These are phyloP conservation scores for Elaphomyces granulatus DNA, from an alignment of 495 filamentous ascomycete species.

Conservation along the genomic window DNA sequence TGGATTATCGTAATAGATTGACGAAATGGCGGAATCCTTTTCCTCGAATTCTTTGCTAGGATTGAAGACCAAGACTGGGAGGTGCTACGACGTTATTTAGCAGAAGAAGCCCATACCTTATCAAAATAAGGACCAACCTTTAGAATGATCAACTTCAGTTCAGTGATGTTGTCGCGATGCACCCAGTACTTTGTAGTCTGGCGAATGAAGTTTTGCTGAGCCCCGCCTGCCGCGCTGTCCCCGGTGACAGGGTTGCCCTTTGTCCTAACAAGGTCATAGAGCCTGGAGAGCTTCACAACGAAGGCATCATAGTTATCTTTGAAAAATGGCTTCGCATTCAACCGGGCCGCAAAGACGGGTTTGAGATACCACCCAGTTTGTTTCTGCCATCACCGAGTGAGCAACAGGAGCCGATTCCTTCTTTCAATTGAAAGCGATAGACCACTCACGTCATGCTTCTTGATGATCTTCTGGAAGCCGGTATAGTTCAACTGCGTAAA, in stretches of 20 bases:
- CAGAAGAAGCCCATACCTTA: slow-evolving; percentile 7
- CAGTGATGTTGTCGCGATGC: slow-evolving; percentile 95
- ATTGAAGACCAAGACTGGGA: slow-evolving; percentile 96
- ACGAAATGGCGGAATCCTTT: slow-evolving; percentile 86
- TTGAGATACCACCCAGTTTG: slow-evolving; percentile 85
- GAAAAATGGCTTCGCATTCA: slow-evolving; percentile 95
- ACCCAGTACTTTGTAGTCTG: slow-evolving; percentile 99
- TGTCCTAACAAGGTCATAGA: slow-evolving; percentile 89
- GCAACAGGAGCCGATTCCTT: slow-evolving; percentile 17
- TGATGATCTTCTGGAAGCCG: slow-evolving; percentile 99
- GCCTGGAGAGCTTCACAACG: slow-evolving; percentile 85
- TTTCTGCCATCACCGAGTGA: slow-evolving; percentile 45
- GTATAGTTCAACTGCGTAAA: slow-evolving; percentile 98
- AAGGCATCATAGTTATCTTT: slow-evolving; percentile 97
- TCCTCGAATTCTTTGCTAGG: slow-evolving; percentile 88
- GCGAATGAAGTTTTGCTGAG: slow-evolving; percentile 88
- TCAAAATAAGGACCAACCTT: slow-evolving; percentile 36
- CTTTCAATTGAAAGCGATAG: neutral
- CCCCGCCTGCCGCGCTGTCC: slow-evolving; percentile 78
- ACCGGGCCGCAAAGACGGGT: slow-evolving; percentile 80
- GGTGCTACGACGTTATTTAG: slow-evolving; percentile 39
- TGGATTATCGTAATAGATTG: slow-evolving; percentile 94
- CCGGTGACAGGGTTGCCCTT: slow-evolving; percentile 84
- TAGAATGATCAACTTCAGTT: slow-evolving; percentile 90
- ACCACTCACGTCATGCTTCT: slow-evolving; percentile 86